Evolutionary conservation across 345 rosid species (phyloP).

Genomic region (Cochlearia excelsa): DNA sequence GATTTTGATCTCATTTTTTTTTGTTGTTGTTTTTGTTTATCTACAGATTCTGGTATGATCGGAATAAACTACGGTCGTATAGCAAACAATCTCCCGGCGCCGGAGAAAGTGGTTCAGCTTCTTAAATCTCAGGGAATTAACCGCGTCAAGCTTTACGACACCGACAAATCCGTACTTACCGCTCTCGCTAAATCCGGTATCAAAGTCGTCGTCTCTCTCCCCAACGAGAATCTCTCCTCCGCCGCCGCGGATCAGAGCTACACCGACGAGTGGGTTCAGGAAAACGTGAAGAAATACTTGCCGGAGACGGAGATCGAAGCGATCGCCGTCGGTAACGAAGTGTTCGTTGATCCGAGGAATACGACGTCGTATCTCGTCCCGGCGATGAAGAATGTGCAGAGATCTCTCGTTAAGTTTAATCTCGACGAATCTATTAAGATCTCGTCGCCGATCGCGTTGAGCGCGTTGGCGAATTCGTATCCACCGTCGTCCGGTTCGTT

Average conservation of each 20-base stretch:
- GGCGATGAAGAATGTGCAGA: constrained; percentile 71
- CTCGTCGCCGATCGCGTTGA: constrained; percentile 72
- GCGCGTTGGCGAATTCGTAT: constrained; percentile 60
- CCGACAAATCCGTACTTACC: constrained; percentile 53
- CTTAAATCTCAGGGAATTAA: constrained; percentile 54
- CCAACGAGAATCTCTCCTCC: constrained; percentile 71
- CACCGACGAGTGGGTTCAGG: constrained; percentile 69
- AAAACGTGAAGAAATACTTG: constrained; percentile 45
- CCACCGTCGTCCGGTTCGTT: constrained; percentile 78
- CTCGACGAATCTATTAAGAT: constrained; percentile 51
- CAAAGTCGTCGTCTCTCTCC: constrained; percentile 57
- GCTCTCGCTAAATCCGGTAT: constrained; percentile 62
- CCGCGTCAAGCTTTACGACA: constrained; percentile 66
- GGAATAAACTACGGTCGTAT: constrained; percentile 83
- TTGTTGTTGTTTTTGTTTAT: neutral
- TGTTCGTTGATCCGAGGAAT: constrained; percentile 67
- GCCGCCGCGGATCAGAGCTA: constrained; percentile 63
- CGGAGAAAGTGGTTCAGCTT: constrained; percentile 62
- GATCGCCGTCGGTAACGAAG: constrained; percentile 84
- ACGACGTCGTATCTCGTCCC: constrained; percentile 59
- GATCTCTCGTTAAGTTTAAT: constrained; percentile 50
- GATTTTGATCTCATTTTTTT: neutral
- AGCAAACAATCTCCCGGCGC: constrained; percentile 67
- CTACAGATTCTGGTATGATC: constrained; percentile 44
- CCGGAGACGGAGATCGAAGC: constrained; percentile 66